phyloP scores from a whole-genome alignment of 2,329 filamentous ascomycete genomes.

The Fusarium pseudocircinatum region DNA sequence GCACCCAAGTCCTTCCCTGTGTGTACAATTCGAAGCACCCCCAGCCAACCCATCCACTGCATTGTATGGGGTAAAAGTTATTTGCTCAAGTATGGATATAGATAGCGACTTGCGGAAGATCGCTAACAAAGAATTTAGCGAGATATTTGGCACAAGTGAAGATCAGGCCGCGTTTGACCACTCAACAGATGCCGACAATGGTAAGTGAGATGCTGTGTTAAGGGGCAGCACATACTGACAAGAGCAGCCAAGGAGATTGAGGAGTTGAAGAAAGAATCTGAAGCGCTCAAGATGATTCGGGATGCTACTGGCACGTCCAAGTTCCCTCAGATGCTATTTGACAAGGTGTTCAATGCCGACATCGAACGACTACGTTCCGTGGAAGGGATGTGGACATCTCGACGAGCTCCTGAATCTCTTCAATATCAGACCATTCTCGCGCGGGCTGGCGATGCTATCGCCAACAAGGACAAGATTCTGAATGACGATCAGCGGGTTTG shows the following conservation, averaged over 20 bases:
- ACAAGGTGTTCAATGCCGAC: conserved; percentile 91
- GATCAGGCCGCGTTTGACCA: conserved; percentile 85
- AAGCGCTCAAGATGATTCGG: conserved; percentile 84
- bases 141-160: conserved; percentile 92
- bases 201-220: conserved; percentile 48
- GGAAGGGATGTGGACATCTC: conserved; percentile 95
- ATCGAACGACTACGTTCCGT: conserved; percentile 84
- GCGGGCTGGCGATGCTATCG: conserved; percentile 60
- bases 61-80: conserved; percentile 99
- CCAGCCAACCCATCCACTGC: conserved; percentile 96
- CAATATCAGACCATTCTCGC: conserved; percentile 70
- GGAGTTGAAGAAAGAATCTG: conserved; percentile 84
- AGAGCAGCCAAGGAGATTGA: conserved; percentile 77
- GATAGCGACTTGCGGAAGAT: conserved; percentile 7
- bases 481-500: conserved; percentile 79
- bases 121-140: conserved; percentile 50
- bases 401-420: conserved; percentile 77
- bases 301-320: conserved; percentile 80
- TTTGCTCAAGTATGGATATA: conserved; percentile 72
- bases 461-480: conserved; percentile 63
- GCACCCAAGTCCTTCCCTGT: conserved; percentile 93
- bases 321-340: conserved; percentile 84
- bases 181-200: conserved; percentile 83
- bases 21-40: conserved; percentile 96
- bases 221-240: conserved; percentile 6